phyloP scores from a whole-genome alignment of 768 basidiomycete genomes.

The Termitomyces sp. region DNA sequence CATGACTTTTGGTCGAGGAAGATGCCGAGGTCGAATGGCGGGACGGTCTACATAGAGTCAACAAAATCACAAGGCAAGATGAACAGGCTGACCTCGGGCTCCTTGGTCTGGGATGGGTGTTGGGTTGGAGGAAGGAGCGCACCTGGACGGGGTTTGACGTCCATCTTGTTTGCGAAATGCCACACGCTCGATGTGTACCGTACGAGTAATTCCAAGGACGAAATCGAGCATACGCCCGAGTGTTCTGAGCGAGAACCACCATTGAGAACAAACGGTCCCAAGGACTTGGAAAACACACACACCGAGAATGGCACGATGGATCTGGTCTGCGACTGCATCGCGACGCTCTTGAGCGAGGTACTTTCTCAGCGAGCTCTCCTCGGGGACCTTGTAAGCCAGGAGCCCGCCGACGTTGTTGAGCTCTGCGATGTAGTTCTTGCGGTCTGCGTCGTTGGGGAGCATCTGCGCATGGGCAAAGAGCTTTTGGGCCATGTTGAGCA shows the following conservation, averaged over 20 bases:
- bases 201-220: slow-evolving; percentile 58
- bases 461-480: slow-evolving; percentile 58
- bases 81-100: slow-evolving; percentile 32
- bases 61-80: not conserved
- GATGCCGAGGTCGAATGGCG: slow-evolving; percentile 48
- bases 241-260: slow-evolving; percentile 38
- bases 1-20: slow-evolving; percentile 41
- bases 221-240: slow-evolving; percentile 45
- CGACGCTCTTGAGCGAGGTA: slow-evolving; percentile 77
- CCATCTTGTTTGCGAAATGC: slow-evolving; percentile 47
- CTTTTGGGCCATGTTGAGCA: slow-evolving; percentile 59
- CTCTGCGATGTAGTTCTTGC: slow-evolving; percentile 61
- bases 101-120: slow-evolving; percentile 17
- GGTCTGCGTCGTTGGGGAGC: slow-evolving; percentile 51
- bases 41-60: slow-evolving; percentile 31
- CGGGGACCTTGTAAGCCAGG: slow-evolving; percentile 80
- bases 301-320: slow-evolving; percentile 85
- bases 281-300: slow-evolving; percentile 22
- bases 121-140: slow-evolving; percentile 36
- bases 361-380: slow-evolving; percentile 65
- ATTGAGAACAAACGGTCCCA: too few species aligned
- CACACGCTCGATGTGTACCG: slow-evolving; percentile 64
- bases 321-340: slow-evolving; percentile 80
- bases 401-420: slow-evolving; percentile 71
- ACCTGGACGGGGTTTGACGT: slow-evolving; percentile 44